A percentile compares a stretch with the other conserved stretches of the same genome.
Conservation (phyloP, 768 basidiomycete species). For the Termitomyces sp. region DNA sequence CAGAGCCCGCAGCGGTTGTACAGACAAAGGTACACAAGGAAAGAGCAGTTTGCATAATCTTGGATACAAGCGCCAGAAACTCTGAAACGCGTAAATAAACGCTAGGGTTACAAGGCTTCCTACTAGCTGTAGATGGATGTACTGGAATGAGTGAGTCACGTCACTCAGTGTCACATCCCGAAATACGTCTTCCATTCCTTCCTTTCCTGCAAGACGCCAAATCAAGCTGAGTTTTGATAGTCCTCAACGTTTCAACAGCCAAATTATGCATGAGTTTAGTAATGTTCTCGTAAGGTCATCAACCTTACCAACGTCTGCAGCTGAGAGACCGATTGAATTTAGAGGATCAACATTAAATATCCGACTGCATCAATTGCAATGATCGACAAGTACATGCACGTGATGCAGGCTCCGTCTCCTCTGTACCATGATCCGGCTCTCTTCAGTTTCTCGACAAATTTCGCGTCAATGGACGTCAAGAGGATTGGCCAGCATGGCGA, state of each 20-base stretch:
- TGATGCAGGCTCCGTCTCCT: slow-evolving; percentile 15
- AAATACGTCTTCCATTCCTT: no score
- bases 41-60: slow-evolving; percentile 10
- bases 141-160: no score
- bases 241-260: no score
- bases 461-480: slow-evolving; percentile 13
- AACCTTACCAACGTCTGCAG: not conserved
- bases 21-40: slow-evolving; percentile 18
- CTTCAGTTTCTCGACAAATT: slow-evolving; percentile 15
- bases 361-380: not conserved
- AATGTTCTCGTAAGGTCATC: not conserved
- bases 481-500: slow-evolving; percentile 14
- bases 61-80: not conserved
- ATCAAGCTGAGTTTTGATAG: no score
- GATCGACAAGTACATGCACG: slow-evolving; percentile 8
- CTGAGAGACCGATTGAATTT: no score
- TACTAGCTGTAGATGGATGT: no score
- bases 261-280: not conserved
- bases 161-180: no score
- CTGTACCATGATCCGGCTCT: slow-evolving; percentile 21
- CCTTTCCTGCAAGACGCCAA: no score
- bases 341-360: not conserved
- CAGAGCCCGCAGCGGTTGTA: slow-evolving; percentile 20
- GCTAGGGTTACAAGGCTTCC: no score
- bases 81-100: no score